Conservation (phyloP, 192 early-diverging fungal genomes). For the Paraglomus brasilianum region DNA sequence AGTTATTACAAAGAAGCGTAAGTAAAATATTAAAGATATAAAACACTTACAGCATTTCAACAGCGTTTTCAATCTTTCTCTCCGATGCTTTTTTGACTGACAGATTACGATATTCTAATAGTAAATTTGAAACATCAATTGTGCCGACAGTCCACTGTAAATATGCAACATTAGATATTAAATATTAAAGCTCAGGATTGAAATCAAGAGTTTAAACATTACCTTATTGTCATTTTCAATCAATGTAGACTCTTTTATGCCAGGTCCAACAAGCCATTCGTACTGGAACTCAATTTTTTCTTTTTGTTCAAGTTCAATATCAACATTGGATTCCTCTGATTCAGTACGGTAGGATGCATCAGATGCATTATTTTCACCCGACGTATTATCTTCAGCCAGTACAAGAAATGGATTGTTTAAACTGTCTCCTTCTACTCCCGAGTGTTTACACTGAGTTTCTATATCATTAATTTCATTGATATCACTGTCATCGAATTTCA, state of each 20-base stretch:
- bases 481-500: conserved; percentile 3
- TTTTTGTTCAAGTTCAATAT: neutral
- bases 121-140: neutral
- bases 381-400: neutral
- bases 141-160: conserved; percentile 17
- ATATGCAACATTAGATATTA: too few relatives aligned
- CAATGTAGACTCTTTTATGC: neutral
- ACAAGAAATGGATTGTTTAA: neutral
- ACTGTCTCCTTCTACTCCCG: too few relatives aligned
- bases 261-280: conserved; percentile 23
- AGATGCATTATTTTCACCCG: too few relatives aligned
- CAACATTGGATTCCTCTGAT: neutral
- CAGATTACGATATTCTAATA: conserved; percentile 22
- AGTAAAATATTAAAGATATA: neutral
- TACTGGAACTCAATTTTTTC: neutral
- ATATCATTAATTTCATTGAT: neutral
- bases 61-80: neutral
- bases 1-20: conserved; percentile 24
- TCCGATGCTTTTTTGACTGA: conserved; percentile 18
- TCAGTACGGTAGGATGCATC: neutral
- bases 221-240: conserved; percentile 1
- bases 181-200: neutral
- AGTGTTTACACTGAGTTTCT: too few relatives aligned
- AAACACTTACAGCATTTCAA: conserved; percentile 25
- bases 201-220: conserved; percentile 21